Evolutionary conservation across 306 rosid species (phyloP).

Genomic region (Dalbergia cultrata): DNA sequence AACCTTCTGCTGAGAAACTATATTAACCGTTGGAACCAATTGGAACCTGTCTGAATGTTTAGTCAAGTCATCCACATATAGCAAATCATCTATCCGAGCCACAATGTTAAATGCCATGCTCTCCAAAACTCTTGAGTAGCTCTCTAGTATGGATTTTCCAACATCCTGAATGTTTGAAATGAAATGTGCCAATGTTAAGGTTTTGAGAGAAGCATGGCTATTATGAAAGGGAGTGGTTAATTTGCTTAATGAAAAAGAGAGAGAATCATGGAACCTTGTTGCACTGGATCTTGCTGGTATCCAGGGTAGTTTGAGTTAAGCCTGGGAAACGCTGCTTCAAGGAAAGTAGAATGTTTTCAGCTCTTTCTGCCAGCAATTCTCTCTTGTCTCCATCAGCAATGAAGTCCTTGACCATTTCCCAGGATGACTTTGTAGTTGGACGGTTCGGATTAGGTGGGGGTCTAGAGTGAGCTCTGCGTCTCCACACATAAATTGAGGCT

Average conservation of each 20-base stretch:
- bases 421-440: conserved; percentile 84
- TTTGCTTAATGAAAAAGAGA: not conserved
- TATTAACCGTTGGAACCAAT: conserved; percentile 64
- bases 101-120: conserved; percentile 89
- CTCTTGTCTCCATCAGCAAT: conserved; percentile 91
- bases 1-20: conserved; percentile 67
- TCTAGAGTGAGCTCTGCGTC: conserved; percentile 72
- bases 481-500: conserved; percentile 89
- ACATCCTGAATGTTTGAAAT: conserved; percentile 73
- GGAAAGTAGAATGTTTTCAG: conserved; percentile 75
- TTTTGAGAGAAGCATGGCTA: not conserved
- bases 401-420: conserved; percentile 92
- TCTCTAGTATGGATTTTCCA: conserved; percentile 91
- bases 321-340: conserved; percentile 91
- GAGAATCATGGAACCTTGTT: conserved; percentile 66
- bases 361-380: conserved; percentile 86
- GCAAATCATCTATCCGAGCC: conserved; percentile 92
- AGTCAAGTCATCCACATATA: conserved; percentile 84
- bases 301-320: conserved; percentile 85
- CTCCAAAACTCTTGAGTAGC: conserved; percentile 96
- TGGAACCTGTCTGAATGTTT: conserved; percentile 75
- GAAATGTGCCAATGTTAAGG: conserved; percentile 2
- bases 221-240: not conserved
- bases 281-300: conserved; percentile 91
- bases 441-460: conserved; percentile 66